Evolutionary conservation across 108 stramenopile species (phyloP), one percentile per base, ranked within the genome.

Genomic region (Bacterosira constricta): DNA sequence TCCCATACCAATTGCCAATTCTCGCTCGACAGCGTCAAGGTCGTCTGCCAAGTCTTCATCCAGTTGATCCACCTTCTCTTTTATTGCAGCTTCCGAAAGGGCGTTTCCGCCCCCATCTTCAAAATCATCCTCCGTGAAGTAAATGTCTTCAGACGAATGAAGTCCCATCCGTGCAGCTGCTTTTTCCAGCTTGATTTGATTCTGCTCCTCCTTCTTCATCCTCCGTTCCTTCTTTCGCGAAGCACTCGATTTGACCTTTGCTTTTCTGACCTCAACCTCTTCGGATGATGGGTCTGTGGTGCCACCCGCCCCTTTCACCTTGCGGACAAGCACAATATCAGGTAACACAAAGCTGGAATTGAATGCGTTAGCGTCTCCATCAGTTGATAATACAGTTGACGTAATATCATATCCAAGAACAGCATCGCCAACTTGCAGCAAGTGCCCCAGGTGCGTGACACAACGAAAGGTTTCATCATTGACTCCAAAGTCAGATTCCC

Each of bases 241-340:
- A 18, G 80, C 71, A 36, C 82, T 77, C 0, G 69, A 83, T 42
- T 85, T 87, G 1, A 73, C 56, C 50, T 78, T 81, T 44, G 60
- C 20, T 45, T 69, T 86, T 10, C 49, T 30, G 10, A 34, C 23
- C 46, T 32, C 45, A 18, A 77, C 60, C 23, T 66, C 55, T 29
- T 42, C 73, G 26, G 7, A 23, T 6, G 20, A 23, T n/a, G 41
- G 37, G 11, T 32, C 69, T 32, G 30, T 75, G 10, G 34, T 31
- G 21, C 25, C 17, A 13, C 35, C 49, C 20, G 42, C 57, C 10
- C 86, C 75, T 63, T 82, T 85, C 3, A 93, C 83, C 76, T 99
- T 99, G 47, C 96, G 95, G 32, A 99, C 97, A 38, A 99, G 78
- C 4, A 99, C 92, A 18, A 97, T 86, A 79, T 99, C 98, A 1